A percentile compares a stretch with the other conserved stretches of the same genome.
phyloP scores from a whole-genome alignment of 805 yeast genomes.

The Kuraishia hungarica region DNA sequence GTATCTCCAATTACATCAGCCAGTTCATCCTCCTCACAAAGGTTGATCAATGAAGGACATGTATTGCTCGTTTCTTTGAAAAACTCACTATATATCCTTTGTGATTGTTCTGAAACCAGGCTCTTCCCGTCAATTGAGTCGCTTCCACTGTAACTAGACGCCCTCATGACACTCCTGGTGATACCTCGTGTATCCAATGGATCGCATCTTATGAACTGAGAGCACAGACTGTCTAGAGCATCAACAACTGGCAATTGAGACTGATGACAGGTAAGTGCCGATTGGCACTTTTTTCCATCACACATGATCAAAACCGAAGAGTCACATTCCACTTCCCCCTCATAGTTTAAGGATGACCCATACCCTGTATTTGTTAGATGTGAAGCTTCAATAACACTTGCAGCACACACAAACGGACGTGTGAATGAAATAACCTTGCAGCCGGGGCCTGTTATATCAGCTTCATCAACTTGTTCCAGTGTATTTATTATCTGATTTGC shows the following conservation, averaged over 20 bases:
- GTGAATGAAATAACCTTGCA: not conserved
- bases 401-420: not conserved
- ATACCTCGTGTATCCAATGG: not conserved
- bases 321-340: conserved; percentile 37
- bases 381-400: conserved; percentile 22
- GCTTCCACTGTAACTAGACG: not conserved
- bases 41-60: not conserved
- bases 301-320: conserved; percentile 23
- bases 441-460: not conserved
- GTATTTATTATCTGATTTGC: not conserved
- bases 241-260: not conserved
- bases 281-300: not conserved
- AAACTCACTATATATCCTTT: not conserved
- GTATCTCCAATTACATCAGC: conserved; percentile 28
- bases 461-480: not conserved
- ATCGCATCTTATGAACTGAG: not conserved
- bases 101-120: not conserved
- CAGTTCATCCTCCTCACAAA: not conserved
- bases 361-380: conserved; percentile 39
- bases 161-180: not conserved
- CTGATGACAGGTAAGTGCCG: not conserved
- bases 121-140: not conserved
- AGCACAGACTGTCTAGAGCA: not conserved
- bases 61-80: not conserved
- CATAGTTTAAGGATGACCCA: conserved; percentile 33